Evolutionary conservation across 2,329 filamentous ascomycete genomes (phyloP).

Genomic region (Ascochyta fabae): DNA sequence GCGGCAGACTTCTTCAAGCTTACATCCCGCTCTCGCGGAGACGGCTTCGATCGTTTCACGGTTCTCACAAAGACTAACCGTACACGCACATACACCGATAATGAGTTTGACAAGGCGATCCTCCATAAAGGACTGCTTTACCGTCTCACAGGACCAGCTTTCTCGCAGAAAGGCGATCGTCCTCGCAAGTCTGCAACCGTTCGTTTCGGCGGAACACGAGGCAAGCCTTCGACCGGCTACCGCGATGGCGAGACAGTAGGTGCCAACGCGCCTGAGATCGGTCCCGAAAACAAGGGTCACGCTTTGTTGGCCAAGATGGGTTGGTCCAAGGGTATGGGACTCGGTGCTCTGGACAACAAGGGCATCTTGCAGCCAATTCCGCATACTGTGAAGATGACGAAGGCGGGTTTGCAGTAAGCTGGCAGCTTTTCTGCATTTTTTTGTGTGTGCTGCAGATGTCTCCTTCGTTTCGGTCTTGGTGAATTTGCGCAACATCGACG

Average conservation of each 20-base stretch:
- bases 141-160: slow-evolving; percentile 40
- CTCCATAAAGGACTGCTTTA: slow-evolving; percentile 57
- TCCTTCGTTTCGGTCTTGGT: background rate
- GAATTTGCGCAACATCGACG: background rate
- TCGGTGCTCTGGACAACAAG: slow-evolving; percentile 83
- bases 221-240: slow-evolving; percentile 55
- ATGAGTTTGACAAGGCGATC: slow-evolving; percentile 56
- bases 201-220: slow-evolving; percentile 19
- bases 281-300: slow-evolving; percentile 80
- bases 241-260: slow-evolving; percentile 89
- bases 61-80: slow-evolving; percentile 75
- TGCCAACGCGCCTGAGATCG: slow-evolving; percentile 81
- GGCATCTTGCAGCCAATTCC: slow-evolving; percentile 86
- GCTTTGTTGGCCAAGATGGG: slow-evolving; percentile 97
- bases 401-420: slow-evolving; percentile 69
- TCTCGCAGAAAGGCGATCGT: slow-evolving; percentile 16
- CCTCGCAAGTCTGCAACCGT: slow-evolving; percentile 18
- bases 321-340: slow-evolving; percentile 84
- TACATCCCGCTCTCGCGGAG: slow-evolving; percentile 83
- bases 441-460: background rate
- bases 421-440: background rate
- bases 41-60: slow-evolving; percentile 74
- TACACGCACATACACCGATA: slow-evolving; percentile 68
- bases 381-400: slow-evolving; percentile 85
- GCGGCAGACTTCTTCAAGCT: slow-evolving; percentile 76